Conservation (phyloP, 1,284 basidiomycete species). For the Amylostereum areolatum region DNA sequence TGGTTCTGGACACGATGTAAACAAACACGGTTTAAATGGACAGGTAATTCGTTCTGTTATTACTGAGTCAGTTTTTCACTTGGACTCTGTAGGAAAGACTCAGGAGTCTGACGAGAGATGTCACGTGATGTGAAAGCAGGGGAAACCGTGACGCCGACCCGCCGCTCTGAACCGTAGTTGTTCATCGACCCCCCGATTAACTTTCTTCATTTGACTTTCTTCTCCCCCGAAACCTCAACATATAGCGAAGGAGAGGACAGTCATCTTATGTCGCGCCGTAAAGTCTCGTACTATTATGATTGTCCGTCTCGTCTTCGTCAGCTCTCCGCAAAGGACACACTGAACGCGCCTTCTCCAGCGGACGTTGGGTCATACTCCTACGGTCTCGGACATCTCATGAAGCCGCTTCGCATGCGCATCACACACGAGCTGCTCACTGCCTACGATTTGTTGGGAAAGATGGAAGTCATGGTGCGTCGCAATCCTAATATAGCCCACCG, state of each 20-base stretch:
- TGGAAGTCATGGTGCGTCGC: slow-evolving; percentile 79
- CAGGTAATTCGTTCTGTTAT: too few relatives aligned
- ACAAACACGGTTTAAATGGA: too few relatives aligned
- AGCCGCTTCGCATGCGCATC: slow-evolving; percentile 90
- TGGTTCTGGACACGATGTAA: too few relatives aligned
- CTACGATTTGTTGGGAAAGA: slow-evolving; percentile 86
- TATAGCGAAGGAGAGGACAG: slow-evolving; percentile 83
- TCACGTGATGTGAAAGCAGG: too few relatives aligned
- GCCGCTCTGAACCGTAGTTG: too few relatives aligned
- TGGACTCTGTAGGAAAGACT: too few relatives aligned
- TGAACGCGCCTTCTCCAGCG: slow-evolving; percentile 32
- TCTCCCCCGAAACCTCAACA: slow-evolving; percentile 90
- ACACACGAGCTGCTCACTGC: slow-evolving; percentile 89
- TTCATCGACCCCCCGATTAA: too few relatives aligned
- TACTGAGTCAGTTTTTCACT: too few relatives aligned
- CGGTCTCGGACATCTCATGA: slow-evolving; percentile 89
- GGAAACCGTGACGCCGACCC: too few relatives aligned
- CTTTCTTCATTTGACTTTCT: too few relatives aligned
- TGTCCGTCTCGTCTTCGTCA: slow-evolving; percentile 28
- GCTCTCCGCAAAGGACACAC: too few relatives aligned
- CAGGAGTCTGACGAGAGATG: too few relatives aligned
- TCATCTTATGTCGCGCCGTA: slow-evolving; percentile 55
- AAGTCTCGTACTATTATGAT: slow-evolving; percentile 62
- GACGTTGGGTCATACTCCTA: slow-evolving; percentile 87
- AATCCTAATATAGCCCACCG: background rate